phyloP scores from a whole-genome alignment of 768 basidiomycete species.

The Xerocomellus chrysenteron region DNA sequence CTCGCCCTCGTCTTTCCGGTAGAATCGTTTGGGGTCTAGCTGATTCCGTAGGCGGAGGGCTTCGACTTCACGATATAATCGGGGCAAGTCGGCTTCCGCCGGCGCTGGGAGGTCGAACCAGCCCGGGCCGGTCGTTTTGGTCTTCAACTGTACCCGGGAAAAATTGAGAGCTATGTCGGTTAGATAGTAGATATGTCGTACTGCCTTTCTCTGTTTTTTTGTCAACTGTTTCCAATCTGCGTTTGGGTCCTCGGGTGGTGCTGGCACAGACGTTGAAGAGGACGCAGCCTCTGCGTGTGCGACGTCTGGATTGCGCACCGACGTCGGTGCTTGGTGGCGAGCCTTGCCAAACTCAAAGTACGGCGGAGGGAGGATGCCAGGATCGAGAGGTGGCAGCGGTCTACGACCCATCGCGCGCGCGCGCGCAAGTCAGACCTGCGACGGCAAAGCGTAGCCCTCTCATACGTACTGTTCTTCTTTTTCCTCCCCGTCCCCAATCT shows the following conservation, averaged over 20 bases:
- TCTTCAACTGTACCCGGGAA: constrained; percentile 49
- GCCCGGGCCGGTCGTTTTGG: constrained; percentile 69
- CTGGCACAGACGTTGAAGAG: constrained; percentile 49
- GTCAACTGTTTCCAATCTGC: constrained; percentile 67
- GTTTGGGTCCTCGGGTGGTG: constrained; percentile 61
- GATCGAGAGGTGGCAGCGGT: constrained; percentile 62
- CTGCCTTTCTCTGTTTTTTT: constrained; percentile 70
- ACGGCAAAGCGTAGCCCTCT: neutral
- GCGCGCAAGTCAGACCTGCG: neutral
- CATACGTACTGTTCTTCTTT: constrained; percentile 33
- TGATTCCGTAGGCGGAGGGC: constrained; percentile 84
- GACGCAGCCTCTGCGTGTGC: constrained; percentile 51
- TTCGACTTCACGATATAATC: constrained; percentile 81
- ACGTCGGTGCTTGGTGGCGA: constrained; percentile 43
- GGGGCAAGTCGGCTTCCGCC: constrained; percentile 72
- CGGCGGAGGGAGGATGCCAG: constrained; percentile 58
- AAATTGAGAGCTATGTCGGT: neutral
- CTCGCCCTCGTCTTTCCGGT: constrained; percentile 83
- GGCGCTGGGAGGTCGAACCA: constrained; percentile 93
- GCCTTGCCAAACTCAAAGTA: constrained; percentile 58
- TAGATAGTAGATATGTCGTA: constrained; percentile 30
- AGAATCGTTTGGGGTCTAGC: constrained; percentile 90
- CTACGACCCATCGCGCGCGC: constrained; percentile 31
- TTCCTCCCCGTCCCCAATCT: constrained; percentile 40
- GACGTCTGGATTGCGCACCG: constrained; percentile 61